These are phyloP conservation scores for Isoetes taiwanensis DNA, from an alignment of 75 land plant genomes.

Conservation along the genomic window DNA sequence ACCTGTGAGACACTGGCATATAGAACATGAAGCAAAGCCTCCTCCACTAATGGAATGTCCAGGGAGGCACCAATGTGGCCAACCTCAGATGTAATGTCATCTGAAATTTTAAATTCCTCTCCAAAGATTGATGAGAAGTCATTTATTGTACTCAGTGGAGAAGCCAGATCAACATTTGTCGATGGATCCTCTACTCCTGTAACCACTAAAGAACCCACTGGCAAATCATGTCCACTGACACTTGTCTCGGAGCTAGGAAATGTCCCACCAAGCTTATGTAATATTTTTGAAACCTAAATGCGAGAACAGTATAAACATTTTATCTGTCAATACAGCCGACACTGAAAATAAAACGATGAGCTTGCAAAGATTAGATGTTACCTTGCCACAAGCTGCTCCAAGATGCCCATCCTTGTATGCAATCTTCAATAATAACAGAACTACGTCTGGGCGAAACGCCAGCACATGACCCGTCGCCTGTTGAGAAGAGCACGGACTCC, in stretches of 20 bases:
- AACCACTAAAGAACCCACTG: conserved; percentile 12
- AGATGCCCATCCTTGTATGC: conserved; percentile 64
- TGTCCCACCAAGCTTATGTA: conserved; percentile 41
- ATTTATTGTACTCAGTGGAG: too few relatives aligned
- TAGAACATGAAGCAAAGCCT: conserved; percentile 73
- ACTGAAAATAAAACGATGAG: not conserved
- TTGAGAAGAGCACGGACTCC: conserved; percentile 31
- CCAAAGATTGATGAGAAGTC: conserved; percentile 78
- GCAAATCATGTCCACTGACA: not conserved
- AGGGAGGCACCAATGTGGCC: conserved; percentile 29
- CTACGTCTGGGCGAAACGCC: conserved; percentile 62
- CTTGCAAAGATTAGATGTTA: conserved; percentile 11
- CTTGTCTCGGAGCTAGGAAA: conserved; percentile 12
- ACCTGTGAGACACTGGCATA: conserved; percentile 80
- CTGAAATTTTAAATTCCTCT: conserved; percentile 50
- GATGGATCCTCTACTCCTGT: conserved; percentile 7
- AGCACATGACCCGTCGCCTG: conserved; percentile 33
- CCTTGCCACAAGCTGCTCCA: conserved; percentile 46
- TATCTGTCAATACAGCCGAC: not conserved
- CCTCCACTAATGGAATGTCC: conserved; percentile 60
- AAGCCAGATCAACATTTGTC: conserved; percentile 10
- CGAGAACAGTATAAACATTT: not conserved
- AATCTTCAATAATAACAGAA: conserved; percentile 47
- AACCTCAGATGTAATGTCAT: conserved; percentile 30
- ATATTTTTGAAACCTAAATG: conserved; percentile 43